Evolutionary conservation across 371 early-diverging fungal genomes (phyloP).

Genomic region (Nematocida major): DNA sequence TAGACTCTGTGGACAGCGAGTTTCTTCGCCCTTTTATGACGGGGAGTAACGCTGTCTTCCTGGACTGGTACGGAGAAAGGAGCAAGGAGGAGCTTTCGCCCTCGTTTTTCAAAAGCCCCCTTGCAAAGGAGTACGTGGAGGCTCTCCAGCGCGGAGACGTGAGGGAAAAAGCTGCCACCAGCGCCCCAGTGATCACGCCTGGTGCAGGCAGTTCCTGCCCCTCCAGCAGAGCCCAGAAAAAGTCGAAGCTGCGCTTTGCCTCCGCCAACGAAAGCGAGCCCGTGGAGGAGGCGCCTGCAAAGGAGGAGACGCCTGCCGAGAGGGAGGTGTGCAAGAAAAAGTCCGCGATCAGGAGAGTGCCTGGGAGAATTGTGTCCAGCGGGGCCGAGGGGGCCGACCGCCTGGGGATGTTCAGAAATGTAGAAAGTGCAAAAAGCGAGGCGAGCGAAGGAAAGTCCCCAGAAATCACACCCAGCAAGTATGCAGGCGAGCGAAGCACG

Average conservation of each 20-base stretch:
- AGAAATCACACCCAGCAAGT: not conserved
- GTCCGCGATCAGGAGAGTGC: slow-evolving; percentile 7
- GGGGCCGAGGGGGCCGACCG: not conserved
- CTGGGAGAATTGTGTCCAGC: slow-evolving; percentile 19
- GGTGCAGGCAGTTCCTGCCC: not conserved
- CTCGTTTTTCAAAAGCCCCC: slow-evolving; percentile 6
- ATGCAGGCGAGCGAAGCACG: not conserved
- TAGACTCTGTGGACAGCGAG: slow-evolving; percentile 24
- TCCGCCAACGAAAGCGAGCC: not conserved
- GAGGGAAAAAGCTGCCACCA: not conserved
- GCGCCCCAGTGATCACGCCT: not conserved
- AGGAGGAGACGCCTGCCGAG: not conserved
- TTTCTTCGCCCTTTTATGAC: slow-evolving; percentile 3
- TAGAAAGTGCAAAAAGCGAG: not conserved
- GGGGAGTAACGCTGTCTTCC: slow-evolving; percentile 27
- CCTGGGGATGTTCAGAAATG: slow-evolving; percentile 39
- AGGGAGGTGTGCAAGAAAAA: not conserved
- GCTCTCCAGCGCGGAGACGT: not conserved
- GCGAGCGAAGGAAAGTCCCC: not conserved
- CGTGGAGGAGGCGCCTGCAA: not conserved
- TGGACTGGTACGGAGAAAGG: slow-evolving; percentile 25
- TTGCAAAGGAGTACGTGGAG: slow-evolving; percentile 10
- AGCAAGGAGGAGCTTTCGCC: slow-evolving; percentile 8
- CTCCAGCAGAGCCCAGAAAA: not conserved
- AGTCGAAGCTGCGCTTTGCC: not conserved